A percentile compares a stretch with the other conserved stretches of the same genome.
These are phyloP conservation scores for Saxispiralis lemnorum DNA, from an alignment of 495 filamentous ascomycete species.

Conservation along the genomic window DNA sequence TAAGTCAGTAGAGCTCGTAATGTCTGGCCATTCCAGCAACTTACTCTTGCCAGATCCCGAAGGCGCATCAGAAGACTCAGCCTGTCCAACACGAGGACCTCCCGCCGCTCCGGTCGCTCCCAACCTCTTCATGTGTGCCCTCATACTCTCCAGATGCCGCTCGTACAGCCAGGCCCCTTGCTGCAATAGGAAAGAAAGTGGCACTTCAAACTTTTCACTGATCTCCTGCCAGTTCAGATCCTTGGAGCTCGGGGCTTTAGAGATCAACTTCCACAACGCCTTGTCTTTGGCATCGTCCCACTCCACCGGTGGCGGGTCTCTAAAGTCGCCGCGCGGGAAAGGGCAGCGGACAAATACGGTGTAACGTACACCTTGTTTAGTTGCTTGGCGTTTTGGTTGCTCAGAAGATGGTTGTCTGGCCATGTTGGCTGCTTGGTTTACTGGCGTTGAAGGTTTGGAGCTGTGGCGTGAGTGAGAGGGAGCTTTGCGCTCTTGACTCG, in stretches of 20 bases:
- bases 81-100: not conserved
- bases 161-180: slow-evolving; percentile 93
- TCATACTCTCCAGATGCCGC: slow-evolving; percentile 69
- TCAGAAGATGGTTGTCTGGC: not conserved
- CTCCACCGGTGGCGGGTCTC: slow-evolving; percentile 67
- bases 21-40: not conserved
- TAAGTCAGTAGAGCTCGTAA: not conserved
- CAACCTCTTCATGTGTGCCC: slow-evolving; percentile 77
- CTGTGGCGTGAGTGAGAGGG: slow-evolving; percentile 3
- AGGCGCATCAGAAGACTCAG: not conserved
- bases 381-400: not conserved
- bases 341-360: slow-evolving; percentile 78
- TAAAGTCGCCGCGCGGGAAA: slow-evolving; percentile 70
- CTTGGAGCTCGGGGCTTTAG: slow-evolving; percentile 48
- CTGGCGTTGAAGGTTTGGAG: not conserved
- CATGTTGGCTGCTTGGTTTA: not conserved
- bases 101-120: slow-evolving; percentile 17
- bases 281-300: slow-evolving; percentile 73
- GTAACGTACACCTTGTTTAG: slow-evolving; percentile 29
- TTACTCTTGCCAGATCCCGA: not conserved
- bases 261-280: slow-evolving; percentile 77
- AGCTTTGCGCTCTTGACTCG: not conserved
- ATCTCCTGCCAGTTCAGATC: slow-evolving; percentile 13
- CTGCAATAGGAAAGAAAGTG: slow-evolving; percentile 74
- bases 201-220: slow-evolving; percentile 45